Evolutionary conservation across 2,329 filamentous ascomycete genomes (phyloP).

Genomic region (Coleophoma eucalyptorum): DNA sequence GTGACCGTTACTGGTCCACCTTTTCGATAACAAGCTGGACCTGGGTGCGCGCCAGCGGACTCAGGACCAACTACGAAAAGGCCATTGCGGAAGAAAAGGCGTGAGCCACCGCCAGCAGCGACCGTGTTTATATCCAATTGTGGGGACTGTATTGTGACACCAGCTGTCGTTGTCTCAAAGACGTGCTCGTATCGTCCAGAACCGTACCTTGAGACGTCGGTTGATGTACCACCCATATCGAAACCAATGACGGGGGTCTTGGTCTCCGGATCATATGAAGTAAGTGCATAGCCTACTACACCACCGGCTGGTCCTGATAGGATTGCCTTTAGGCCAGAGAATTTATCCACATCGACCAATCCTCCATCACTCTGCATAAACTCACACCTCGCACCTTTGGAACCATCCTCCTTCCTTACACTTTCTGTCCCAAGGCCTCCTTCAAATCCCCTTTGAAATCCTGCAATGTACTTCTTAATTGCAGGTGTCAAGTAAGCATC

Average conservation of each 20-base stretch:
- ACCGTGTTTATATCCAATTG: slow-evolving; percentile 95
- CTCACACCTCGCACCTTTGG: slow-evolving; percentile 76
- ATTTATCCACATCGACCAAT: slow-evolving; percentile 70
- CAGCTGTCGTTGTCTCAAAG: slow-evolving; percentile 89
- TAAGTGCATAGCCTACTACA: slow-evolving; percentile 88
- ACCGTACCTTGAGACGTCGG: slow-evolving; percentile 85
- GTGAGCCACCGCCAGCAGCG: slow-evolving; percentile 81
- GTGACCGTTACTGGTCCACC: slow-evolving; percentile 89
- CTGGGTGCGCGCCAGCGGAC: slow-evolving; percentile 83
- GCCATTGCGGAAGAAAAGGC: slow-evolving; percentile 84
- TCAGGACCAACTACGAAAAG: slow-evolving; percentile 89
- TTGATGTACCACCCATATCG: slow-evolving; percentile 93
- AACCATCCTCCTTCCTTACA: slow-evolving; percentile 61
- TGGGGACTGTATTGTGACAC: slow-evolving; percentile 89
- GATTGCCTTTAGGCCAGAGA: slow-evolving; percentile 81
- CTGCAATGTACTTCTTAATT: slow-evolving; percentile 67
- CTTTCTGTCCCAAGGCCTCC: slow-evolving; percentile 75
- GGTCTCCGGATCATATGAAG: slow-evolving; percentile 80
- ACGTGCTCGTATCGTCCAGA: slow-evolving; percentile 87
- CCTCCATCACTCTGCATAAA: slow-evolving; percentile 80
- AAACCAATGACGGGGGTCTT: slow-evolving; percentile 88
- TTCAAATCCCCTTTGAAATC: slow-evolving; percentile 76
- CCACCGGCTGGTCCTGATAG: slow-evolving; percentile 89
- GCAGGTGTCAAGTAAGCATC: slow-evolving; percentile 72
- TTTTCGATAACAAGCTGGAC: slow-evolving; percentile 88